These are phyloP conservation scores for Cyamopsis tetragonoloba DNA, from an alignment of 306 rosid genomes.

Conservation along the genomic window DNA sequence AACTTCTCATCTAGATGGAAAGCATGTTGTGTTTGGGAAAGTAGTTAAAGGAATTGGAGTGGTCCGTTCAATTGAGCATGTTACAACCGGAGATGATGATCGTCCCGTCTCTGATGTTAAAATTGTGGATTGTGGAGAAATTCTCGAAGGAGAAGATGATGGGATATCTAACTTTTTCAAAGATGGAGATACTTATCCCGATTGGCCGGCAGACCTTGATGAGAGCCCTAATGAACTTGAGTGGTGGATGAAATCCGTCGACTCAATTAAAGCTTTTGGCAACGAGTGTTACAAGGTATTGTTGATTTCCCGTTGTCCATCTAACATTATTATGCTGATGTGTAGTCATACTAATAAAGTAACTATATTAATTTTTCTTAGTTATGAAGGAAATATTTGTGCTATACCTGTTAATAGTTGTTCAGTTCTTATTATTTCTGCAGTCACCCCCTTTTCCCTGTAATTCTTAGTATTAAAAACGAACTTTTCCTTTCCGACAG, in stretches of 20 bases:
- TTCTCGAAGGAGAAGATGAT: conserved; percentile 64
- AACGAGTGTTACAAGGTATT: conserved; percentile 72
- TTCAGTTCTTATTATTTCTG: neutral
- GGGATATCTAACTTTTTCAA: conserved; percentile 78
- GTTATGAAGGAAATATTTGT: neutral
- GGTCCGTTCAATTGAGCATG: conserved; percentile 75
- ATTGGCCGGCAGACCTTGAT: conserved; percentile 90
- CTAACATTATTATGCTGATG: neutral
- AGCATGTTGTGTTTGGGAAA: conserved; percentile 89
- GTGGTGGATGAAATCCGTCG: conserved; percentile 82
- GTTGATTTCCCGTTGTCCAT: conserved; percentile 8
- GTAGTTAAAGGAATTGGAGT: conserved; percentile 90
- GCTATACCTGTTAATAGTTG: conserved; percentile 6
- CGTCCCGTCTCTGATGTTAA: conserved; percentile 51
- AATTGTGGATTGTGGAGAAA: conserved; percentile 75
- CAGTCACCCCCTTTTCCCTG: neutral
- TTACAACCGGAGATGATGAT: conserved; percentile 40
- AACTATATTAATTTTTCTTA: neutral
- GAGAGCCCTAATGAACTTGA: conserved; percentile 56
- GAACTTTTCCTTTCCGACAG: conserved; percentile 28
- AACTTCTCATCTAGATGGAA: conserved; percentile 81
- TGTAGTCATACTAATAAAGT: neutral
- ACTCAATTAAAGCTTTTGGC: conserved; percentile 68
- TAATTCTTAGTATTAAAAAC: neutral
- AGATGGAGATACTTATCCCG: conserved; percentile 83